Conservation (phyloP, 768 basidiomycete species). For the Leccinum obscurum region DNA sequence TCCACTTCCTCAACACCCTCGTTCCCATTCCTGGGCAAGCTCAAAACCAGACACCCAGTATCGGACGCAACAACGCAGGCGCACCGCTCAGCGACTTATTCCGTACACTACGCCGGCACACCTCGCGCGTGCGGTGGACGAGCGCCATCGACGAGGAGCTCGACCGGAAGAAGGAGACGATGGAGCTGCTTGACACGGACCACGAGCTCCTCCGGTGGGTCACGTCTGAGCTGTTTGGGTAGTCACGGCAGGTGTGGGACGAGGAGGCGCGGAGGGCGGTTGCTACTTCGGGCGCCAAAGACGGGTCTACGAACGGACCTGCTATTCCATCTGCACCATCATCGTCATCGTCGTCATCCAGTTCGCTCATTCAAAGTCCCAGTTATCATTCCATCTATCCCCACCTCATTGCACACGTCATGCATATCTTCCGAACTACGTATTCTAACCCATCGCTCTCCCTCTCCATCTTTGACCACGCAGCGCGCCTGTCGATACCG, state of each 20-base stretch:
- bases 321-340: background rate
- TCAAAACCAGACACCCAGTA: conserved; percentile 11
- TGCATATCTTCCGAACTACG: conserved; percentile 75
- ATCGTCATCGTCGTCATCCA: background rate
- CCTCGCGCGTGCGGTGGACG: conserved; percentile 51
- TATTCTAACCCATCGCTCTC: conserved; percentile 80
- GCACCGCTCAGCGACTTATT: conserved; percentile 49
- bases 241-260: conserved; percentile 42
- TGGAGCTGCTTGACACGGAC: conserved; percentile 69
- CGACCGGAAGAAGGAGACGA: conserved; percentile 71
- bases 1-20: background rate
- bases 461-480: conserved; percentile 79
- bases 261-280: conserved; percentile 42
- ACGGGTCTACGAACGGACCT: background rate
- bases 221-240: conserved; percentile 63
- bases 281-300: conserved; percentile 15
- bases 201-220: conserved; percentile 75
- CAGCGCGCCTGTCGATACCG: conserved; percentile 67
- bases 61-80: conserved; percentile 14
- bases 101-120: conserved; percentile 52
- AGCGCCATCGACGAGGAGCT: conserved; percentile 53
- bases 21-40: background rate
- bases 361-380: conserved; percentile 24
- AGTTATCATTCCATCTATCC: conserved; percentile 71
- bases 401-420: conserved; percentile 71